Evolutionary conservation across 202 grass and related monocot species (phyloP), one percentile per base, ranked within the genome.

Genomic region (Dendrocalamus latiflorus): DNA sequence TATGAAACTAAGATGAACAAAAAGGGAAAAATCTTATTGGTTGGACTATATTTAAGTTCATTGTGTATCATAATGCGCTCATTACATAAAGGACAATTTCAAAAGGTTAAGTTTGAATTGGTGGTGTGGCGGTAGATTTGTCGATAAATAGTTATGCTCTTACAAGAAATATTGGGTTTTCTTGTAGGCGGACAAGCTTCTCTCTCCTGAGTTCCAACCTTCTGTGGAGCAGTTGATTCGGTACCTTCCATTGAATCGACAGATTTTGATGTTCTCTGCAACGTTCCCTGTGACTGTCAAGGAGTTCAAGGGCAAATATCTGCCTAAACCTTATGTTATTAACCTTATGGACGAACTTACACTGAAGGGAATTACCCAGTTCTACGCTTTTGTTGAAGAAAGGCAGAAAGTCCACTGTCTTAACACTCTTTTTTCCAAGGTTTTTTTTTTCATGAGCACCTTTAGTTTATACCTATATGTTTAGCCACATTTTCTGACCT

Each of bases 331-430:
- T 65, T 97, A 92, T 55, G 69, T 97, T 49, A 94, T 97, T 49
- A 97, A 97, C 79, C 94, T 97, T 42, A 97, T 97, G 94, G 94
- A 97, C 39, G 94, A 97, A 77, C 91, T 97, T 76, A 97, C 94
- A 0, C 60, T 97, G 18, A 97, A 97, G 75, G 94, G 94, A 70
- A 97, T 97, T 57, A 97, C 89, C 3, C 94, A 97, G 51, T 97
- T 80, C 34, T 97, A 97, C 28, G 94, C 91, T 73, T 97, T 94
- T 86, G 94, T 97, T 33, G 94, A 97, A 84, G 94, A 97, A 78
- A 87, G 91, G 41, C 94, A 97, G 82, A 97, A 97, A 84, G 91
- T 97, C 25, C 94, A 97, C 44, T 97, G 94, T 88, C 94, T 97
- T 57, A 97, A 97, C 58, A 93, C 94, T 14, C 91, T 97, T 56